A percentile compares a stretch with the other conserved stretches of the same genome.
These are phyloP conservation scores for Calonectria ilicicola DNA, from an alignment of 2,329 filamentous ascomycete genomes.

Conservation along the genomic window DNA sequence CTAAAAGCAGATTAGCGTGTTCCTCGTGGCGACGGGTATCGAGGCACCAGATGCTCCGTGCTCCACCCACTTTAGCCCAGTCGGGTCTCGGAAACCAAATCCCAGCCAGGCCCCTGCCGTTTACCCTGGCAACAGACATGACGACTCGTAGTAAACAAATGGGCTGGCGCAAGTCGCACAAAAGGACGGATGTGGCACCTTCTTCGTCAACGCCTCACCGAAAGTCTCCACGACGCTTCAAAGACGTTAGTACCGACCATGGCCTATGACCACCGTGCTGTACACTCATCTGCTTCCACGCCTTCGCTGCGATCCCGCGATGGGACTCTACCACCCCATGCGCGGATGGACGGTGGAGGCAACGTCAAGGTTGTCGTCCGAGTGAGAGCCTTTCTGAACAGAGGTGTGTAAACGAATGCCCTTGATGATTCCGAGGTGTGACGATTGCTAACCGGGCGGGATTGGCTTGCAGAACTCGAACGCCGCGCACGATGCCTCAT, in stretches of 20 bases:
- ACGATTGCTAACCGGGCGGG: background rate
- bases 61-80: conserved; percentile 18
- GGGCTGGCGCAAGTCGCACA: conserved; percentile 9
- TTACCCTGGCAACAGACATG: conserved; percentile 50
- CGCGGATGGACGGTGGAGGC: conserved; percentile 72
- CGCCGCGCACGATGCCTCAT: conserved; percentile 87
- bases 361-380: conserved; percentile 88
- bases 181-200: conserved; percentile 50
- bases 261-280: conserved; percentile 53
- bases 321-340: conserved; percentile 69
- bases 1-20: background rate
- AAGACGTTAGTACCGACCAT: conserved; percentile 53
- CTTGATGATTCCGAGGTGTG: too few relatives aligned
- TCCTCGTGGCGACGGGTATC: conserved; percentile 16
- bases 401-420: conserved; percentile 69
- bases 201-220: conserved; percentile 55
- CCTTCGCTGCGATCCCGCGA: conserved; percentile 82
- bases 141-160: conserved; percentile 51
- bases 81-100: conserved; percentile 14
- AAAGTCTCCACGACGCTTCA: conserved; percentile 53
- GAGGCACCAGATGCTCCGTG: conserved; percentile 34
- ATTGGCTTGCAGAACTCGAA: conserved; percentile 74
- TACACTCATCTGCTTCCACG: conserved; percentile 79
- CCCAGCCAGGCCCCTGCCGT: conserved; percentile 30
- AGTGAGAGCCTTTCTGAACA: conserved; percentile 81